phyloP scores from a whole-genome alignment of 805 yeast genomes.

The Wickerhamomyces canadensis region DNA sequence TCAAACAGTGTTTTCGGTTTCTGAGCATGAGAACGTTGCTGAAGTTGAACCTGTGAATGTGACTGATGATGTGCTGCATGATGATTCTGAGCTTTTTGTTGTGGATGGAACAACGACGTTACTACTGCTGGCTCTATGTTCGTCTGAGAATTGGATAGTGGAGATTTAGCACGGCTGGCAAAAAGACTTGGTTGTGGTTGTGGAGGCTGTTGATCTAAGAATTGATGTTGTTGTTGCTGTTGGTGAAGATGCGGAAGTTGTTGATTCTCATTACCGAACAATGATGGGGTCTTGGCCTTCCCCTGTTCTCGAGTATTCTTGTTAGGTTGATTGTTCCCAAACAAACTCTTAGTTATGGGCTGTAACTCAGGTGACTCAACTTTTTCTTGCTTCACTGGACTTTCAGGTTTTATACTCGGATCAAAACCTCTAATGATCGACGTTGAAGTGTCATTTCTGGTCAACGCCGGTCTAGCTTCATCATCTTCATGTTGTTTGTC shows the following conservation, averaged over 20 bases:
- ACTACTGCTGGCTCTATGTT: too few relatives aligned
- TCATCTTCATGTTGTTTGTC: constrained; percentile 3
- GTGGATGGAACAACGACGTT: constrained; percentile 1
- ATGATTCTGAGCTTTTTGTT: constrained; percentile 2
- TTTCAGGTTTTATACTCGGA: constrained; percentile 8
- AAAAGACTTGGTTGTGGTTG: background rate
- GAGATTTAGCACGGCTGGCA: background rate
- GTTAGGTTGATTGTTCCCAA: constrained; percentile 2
- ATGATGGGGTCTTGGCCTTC: too few relatives aligned
- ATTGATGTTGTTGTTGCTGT: too few relatives aligned
- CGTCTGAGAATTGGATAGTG: background rate
- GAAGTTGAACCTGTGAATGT: constrained; percentile 1
- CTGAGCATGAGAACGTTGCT: constrained; percentile 1
- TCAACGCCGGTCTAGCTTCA: constrained; percentile 9
- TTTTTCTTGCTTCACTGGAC: background rate
- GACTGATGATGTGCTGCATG: background rate
- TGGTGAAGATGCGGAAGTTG: too few relatives aligned
- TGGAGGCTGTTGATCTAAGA: too few relatives aligned
- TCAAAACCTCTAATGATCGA: constrained; percentile 25
- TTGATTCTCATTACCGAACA: too few relatives aligned
- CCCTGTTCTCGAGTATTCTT: background rate
- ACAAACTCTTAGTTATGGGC: constrained; percentile 3
- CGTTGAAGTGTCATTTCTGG: constrained; percentile 23
- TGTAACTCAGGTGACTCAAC: background rate
- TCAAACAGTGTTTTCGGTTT: constrained; percentile 16